Evolutionary conservation across 257 asterid genomes (phyloP).

Genomic region (Penstemon eatonii): DNA sequence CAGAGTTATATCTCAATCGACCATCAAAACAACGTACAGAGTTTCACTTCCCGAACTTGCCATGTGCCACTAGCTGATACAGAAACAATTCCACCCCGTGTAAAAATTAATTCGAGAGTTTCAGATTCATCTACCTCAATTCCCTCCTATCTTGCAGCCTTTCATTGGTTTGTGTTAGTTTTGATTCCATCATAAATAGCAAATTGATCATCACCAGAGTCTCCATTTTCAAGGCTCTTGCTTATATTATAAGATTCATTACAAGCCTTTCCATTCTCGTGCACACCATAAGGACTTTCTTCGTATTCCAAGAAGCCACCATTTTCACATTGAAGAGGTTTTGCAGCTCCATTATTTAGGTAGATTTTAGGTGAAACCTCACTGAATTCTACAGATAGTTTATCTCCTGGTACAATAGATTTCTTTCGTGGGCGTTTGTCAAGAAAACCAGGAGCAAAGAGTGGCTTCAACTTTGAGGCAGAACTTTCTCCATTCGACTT

Average conservation of each 20-base stretch:
- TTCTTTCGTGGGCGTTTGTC: conserved; percentile 44
- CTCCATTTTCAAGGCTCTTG: conserved; percentile 38
- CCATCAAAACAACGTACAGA: conserved; percentile 17
- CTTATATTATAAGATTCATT: conserved; percentile 21
- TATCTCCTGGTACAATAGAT: conserved; percentile 25
- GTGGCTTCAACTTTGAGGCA: conserved; percentile 49
- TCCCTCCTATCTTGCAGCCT: conserved; percentile 23
- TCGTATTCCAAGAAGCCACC: conserved; percentile 30
- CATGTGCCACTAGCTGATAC: conserved; percentile 2
- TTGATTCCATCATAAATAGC: conserved; percentile 1
- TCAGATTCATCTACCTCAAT: neutral
- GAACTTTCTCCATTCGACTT: conserved; percentile 34
- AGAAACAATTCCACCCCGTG: conserved; percentile 12
- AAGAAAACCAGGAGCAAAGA: conserved; percentile 64
- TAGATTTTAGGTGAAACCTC: conserved; percentile 18
- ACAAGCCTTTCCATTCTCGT: conserved; percentile 34
- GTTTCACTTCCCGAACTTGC: conserved; percentile 14
- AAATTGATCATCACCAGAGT: conserved; percentile 13
- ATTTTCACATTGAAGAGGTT: conserved; percentile 31
- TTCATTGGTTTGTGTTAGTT: conserved; percentile 14
- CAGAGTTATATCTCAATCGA: conserved; percentile 25
- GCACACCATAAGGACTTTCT: conserved; percentile 23
- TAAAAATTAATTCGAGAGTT: conserved; percentile 1
- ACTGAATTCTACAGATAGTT: conserved; percentile 21
- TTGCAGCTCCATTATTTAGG: conserved; percentile 23